Percentiles rank a stretch among this genome's conserved stretches.
Evolutionary conservation across 2,329 filamentous ascomycete species (phyloP).

Genomic region (Sordariomycetes sp.): DNA sequence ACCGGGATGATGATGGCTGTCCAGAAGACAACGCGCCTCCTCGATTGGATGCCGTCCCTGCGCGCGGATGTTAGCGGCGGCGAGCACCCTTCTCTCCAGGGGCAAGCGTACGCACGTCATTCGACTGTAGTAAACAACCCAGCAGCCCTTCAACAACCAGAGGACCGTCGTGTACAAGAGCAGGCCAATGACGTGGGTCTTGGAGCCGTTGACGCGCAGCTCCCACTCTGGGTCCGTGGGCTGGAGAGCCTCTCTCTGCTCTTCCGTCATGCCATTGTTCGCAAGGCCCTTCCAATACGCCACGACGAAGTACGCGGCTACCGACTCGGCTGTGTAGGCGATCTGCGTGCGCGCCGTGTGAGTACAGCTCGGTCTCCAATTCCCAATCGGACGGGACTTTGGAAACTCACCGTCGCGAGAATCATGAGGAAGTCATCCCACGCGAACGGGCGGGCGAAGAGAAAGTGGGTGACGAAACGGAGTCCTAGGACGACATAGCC

Average conservation of each 20-base stretch:
- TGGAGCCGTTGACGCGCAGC: constrained; percentile 19
- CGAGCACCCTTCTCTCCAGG: neutral
- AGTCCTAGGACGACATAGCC: constrained; percentile 8
- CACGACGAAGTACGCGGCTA: constrained; percentile 23
- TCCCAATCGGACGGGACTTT: neutral
- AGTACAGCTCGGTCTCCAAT: neutral
- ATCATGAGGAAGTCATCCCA: constrained; percentile 9
- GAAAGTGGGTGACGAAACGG: constrained; percentile 6
- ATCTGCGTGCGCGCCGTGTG: constrained; percentile 3
- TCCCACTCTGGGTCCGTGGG: neutral
- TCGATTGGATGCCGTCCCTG: neutral
- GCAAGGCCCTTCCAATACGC: constrained; percentile 14
- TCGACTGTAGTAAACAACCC: neutral
- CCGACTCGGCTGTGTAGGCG: constrained; percentile 15
- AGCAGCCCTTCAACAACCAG: constrained; percentile 16
- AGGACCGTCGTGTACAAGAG: constrained; percentile 14
- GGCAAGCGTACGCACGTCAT: neutral
- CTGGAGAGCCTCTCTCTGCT: constrained; percentile 1
- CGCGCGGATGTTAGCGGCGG: neutral
- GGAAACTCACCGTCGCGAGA: constrained; percentile 4
- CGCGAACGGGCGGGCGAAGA: constrained; percentile 1
- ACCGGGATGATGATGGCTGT: neutral
- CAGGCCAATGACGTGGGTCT: constrained; percentile 18
- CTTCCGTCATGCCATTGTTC: constrained; percentile 4
- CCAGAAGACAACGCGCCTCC: neutral